Conservation (phyloP, 257 asterid genomes). For the Asclepias syriaca region DNA sequence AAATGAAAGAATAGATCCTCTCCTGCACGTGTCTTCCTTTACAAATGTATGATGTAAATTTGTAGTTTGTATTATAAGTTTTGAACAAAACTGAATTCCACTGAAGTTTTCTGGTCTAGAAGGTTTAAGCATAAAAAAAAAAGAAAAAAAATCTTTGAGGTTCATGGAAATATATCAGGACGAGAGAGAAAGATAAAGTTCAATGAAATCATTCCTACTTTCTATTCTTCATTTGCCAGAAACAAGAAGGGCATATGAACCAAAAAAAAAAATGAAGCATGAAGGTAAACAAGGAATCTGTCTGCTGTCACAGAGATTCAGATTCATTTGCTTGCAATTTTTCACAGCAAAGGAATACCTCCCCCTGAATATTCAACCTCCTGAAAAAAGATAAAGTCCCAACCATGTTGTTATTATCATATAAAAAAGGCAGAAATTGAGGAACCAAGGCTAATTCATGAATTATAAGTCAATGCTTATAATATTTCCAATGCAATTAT, state of each 20-base stretch:
- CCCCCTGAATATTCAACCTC: slow-evolving; percentile 98
- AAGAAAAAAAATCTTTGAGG: no score
- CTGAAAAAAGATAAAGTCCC: slow-evolving; percentile 32
- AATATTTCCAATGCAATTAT: no score
- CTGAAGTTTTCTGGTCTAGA: no score
- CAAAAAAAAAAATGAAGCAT: neutral
- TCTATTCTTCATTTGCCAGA: no score
- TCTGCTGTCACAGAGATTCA: neutral
- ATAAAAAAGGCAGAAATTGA: neutral
- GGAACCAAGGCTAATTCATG: neutral
- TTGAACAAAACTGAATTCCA: no score
- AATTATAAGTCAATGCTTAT: neutral
- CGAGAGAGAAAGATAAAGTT: no score
- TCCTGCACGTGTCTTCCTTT: neutral
- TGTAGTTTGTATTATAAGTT: no score
- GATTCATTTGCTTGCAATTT: neutral
- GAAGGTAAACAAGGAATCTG: neutral
- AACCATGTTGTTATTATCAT: neutral
- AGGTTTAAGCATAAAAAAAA: no score
- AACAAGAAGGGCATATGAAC: neutral
- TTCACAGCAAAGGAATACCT: slow-evolving; percentile 52
- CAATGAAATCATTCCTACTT: no score
- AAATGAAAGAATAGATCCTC: slow-evolving; percentile 15
- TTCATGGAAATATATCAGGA: no score
- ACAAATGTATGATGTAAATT: no score